Evolutionary conservation across 139 green algal species (phyloP), one percentile per base, ranked within the genome.

Genomic region (Asterochloris sp.): DNA sequence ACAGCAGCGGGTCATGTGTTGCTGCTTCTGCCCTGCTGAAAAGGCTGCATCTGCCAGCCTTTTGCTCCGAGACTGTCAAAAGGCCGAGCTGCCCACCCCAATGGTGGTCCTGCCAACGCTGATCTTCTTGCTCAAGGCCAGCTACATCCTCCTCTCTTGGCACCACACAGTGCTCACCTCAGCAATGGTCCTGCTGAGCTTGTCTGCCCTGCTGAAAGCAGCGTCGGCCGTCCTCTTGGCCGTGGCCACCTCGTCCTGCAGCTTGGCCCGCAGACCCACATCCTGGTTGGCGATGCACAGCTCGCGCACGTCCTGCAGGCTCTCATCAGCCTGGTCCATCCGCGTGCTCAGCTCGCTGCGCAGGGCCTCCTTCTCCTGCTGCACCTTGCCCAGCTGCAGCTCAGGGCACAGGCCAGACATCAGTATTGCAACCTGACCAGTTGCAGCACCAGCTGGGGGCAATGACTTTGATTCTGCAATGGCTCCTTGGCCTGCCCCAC

Each of bases 221-320:
- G 23, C 11, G 24, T 24, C 12, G 16, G 60, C 60, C 38, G 60
- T 80, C 76, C 60, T 80, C 38, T 10, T 54, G 14, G 13, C 12
- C 68, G 54, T 47, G 38, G 38, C 38, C 38, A 54, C 4, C 38
- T 54, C 38, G 38, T 54, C 38, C 38, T 54, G 38, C 38, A 54
- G 38, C 38, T 54, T 54, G 38, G 38, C 38, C 38, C 38, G 38
- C 38, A 54, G 38, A 54, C 38, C 10, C 24, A n/a, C 16, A 10
- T 69, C 76, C 61, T 69, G 76, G 61, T 62, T 80, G 23, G 76
- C 76, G 69, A 80, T 68, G 10, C 76, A 80, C 19, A 69, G 68
- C 23, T 69, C 68, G n/a, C 76, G 60, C 76, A 80, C 15, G 24
- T 80, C 76, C 47, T 80, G 76, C 60, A 80, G 15, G 6, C 47